A percentile compares a stretch with the other conserved stretches of the same genome.
phyloP scores from a whole-genome alignment of 768 basidiomycete genomes.

The Pseudohyphozyma bogoriensis region DNA sequence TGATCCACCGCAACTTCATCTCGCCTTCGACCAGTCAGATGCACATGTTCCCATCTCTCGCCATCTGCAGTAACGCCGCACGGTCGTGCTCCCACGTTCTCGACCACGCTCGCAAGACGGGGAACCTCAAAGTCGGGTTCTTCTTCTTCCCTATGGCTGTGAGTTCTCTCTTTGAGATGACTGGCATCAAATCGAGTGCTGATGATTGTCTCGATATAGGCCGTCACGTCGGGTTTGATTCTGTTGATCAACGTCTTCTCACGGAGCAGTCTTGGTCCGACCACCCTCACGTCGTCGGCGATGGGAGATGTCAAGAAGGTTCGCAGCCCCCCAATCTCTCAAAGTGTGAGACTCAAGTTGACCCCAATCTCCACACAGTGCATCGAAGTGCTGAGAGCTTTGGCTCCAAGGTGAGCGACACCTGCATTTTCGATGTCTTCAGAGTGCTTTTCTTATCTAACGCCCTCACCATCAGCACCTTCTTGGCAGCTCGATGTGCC shows the following conservation, averaged over 20 bases:
- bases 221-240: constrained; percentile 49
- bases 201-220: constrained; percentile 29
- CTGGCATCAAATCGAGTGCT: too few species aligned
- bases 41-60: constrained; percentile 51
- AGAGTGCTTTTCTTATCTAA: too few species aligned
- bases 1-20: constrained; percentile 69
- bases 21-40: constrained; percentile 13
- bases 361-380: too few species aligned
- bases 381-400: constrained; percentile 47
- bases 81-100: constrained; percentile 62
- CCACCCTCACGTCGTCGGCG: constrained; percentile 40
- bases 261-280: constrained; percentile 37
- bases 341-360: too few species aligned
- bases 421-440: neutral
- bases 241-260: constrained; percentile 57
- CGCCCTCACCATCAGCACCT: too few species aligned
- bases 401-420: constrained; percentile 20
- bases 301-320: constrained; percentile 54
- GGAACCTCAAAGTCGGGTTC: constrained; percentile 15
- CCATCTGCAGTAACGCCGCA: constrained; percentile 73
- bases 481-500: constrained; percentile 7
- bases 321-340: too few species aligned
- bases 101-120: constrained; percentile 48
- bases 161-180: constrained; percentile 30
- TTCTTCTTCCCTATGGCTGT: constrained; percentile 3